A percentile compares a stretch with the other conserved stretches of the same genome.
Evolutionary conservation across 2,329 filamentous ascomycete species (phyloP).

Genomic region (Trichoderma sp.): DNA sequence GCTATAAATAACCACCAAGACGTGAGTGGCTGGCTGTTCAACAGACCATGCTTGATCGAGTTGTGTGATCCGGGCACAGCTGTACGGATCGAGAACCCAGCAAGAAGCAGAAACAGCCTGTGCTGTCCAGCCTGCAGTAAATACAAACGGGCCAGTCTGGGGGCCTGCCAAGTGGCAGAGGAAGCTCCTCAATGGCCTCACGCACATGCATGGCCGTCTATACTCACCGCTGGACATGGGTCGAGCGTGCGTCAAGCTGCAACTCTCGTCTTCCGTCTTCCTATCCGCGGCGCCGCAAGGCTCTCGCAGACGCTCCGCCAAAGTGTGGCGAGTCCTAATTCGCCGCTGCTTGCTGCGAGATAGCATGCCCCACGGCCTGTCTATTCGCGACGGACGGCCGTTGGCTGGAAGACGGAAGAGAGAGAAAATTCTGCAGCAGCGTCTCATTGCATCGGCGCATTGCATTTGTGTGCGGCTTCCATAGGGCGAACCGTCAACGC

Average conservation of each 20-base stretch:
- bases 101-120: neutral
- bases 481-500: constrained; percentile 21
- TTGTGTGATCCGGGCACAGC: neutral
- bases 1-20: constrained; percentile 9
- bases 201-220: neutral
- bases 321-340: constrained; percentile 25
- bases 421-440: constrained; percentile 18
- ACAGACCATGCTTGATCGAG: neutral
- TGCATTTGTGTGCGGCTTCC: constrained; percentile 19
- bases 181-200: constrained; percentile 1
- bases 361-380: constrained; percentile 6
- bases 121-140: neutral
- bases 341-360: constrained; percentile 13
- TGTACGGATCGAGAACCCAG: neutral
- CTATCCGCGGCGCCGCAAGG: no score
- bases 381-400: neutral
- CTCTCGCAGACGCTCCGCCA: constrained; percentile 12
- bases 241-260: neutral
- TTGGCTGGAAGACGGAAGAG: neutral
- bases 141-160: neutral
- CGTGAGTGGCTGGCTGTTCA: constrained; percentile 1
- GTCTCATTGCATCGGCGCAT: constrained; percentile 18
- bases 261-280: neutral
- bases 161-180: neutral
- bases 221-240: constrained; percentile 19